A percentile compares a stretch with the other conserved stretches of the same genome.
These are phyloP conservation scores for Plicaturopsis crispa DNA, from an alignment of 768 basidiomycete genomes.

Conservation along the genomic window DNA sequence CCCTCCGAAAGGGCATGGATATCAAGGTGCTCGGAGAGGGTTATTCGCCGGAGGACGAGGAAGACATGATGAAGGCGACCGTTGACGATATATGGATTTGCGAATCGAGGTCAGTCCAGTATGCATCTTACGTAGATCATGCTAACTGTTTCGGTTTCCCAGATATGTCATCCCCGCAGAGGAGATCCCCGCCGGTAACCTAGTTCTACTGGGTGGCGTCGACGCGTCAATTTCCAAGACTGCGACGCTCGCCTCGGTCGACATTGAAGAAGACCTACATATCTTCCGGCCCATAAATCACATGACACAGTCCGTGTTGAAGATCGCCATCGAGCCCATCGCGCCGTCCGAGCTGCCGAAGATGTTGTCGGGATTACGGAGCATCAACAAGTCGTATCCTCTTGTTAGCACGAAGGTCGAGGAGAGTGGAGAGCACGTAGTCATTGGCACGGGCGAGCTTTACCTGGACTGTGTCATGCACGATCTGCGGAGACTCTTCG, in stretches of 20 bases:
- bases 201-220: constrained; percentile 88
- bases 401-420: constrained; percentile 93
- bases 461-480: constrained; percentile 98
- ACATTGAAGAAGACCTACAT: constrained; percentile 80
- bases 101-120: constrained; percentile 66
- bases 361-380: constrained; percentile 95
- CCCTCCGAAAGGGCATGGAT: constrained; percentile 71
- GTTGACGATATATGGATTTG: constrained; percentile 89
- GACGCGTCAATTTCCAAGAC: constrained; percentile 94
- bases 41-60: constrained; percentile 98
- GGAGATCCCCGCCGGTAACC: constrained; percentile 85
- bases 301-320: constrained; percentile 94
- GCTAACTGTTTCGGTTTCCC: constrained; percentile 4
- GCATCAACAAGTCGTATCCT: constrained; percentile 97
- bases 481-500: constrained; percentile 84
- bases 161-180: constrained; percentile 91
- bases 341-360: constrained; percentile 97
- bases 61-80: constrained; percentile 85
- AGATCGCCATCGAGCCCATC: constrained; percentile 97
- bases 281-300: constrained; percentile 97
- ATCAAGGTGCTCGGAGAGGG: constrained; percentile 98
- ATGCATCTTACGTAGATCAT: constrained; percentile 2
- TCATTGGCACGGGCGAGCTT: constrained; percentile 94
- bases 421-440: constrained; percentile 95
- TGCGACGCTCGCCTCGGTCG: constrained; percentile 72